Conservation (phyloP, 768 basidiomycete genomes). For the Termitomyces sp. region DNA sequence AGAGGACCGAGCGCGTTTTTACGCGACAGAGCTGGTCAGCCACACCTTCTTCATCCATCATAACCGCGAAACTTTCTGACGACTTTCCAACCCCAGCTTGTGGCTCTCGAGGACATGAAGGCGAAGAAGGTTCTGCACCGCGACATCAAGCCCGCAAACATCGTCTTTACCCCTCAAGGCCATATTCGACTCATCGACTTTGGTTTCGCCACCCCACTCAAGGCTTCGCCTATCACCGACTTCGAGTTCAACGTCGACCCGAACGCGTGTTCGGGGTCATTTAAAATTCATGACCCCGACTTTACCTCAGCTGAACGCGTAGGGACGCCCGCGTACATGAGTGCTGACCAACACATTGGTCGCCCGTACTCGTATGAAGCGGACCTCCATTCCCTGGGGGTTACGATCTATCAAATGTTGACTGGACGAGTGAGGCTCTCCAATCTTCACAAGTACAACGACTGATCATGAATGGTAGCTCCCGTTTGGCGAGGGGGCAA, state of each 20-base stretch:
- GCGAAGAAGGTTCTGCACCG: constrained; percentile 1
- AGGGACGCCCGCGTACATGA: constrained; percentile 9
- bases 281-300: background rate
- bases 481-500: constrained; percentile 1
- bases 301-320: constrained; percentile 1
- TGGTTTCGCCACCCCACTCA: constrained; percentile 5
- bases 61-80: background rate
- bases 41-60: background rate
- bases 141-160: constrained; percentile 12
- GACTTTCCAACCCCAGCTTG: constrained; percentile 34
- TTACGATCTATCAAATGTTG: constrained; percentile 6
- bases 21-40: constrained; percentile 8
- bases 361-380: constrained; percentile 6
- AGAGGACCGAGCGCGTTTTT: background rate
- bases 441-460: too few relatives aligned
- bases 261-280: background rate
- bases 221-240: background rate
- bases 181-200: constrained; percentile 9
- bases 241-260: background rate
- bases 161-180: constrained; percentile 1
- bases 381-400: constrained; percentile 7
- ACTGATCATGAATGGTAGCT: constrained; percentile 1
- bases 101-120: constrained; percentile 12
- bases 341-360: background rate
- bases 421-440: background rate